Evolutionary conservation across 192 early-diverging fungal species (phyloP).

Genomic region (Chytriomyces sp.): DNA sequence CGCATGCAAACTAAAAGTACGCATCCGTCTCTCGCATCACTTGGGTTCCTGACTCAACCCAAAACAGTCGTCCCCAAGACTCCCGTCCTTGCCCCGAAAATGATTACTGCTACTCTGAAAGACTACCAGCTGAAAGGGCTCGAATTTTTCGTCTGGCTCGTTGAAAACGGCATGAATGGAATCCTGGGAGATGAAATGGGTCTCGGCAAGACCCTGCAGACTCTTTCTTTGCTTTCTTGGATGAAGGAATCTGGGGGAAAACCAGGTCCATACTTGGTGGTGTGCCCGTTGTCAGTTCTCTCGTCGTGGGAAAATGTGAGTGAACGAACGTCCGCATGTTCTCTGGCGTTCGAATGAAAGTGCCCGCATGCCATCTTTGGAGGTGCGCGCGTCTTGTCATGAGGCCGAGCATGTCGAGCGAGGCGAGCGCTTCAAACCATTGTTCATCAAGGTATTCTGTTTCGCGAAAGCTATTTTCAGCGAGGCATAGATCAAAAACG

Average conservation of each 20-base stretch:
- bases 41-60: neutral
- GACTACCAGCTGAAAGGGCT: slow-evolving; percentile 93
- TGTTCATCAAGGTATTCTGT: too few species aligned
- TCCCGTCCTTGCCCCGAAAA: neutral
- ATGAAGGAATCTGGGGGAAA: slow-evolving; percentile 71
- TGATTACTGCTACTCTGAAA: slow-evolving; percentile 34
- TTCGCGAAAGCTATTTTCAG: too few species aligned
- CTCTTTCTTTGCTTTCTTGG: slow-evolving; percentile 83
- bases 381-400: slow-evolving; percentile 31
- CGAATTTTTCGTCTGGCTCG: slow-evolving; percentile 89
- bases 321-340: too few species aligned
- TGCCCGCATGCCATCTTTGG: slow-evolving; percentile 60
- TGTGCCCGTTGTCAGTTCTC: slow-evolving; percentile 87
- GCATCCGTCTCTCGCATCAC: neutral
- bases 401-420: slow-evolving; percentile 48
- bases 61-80: slow-evolving; percentile 3
- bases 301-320: slow-evolving; percentile 83
- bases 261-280: slow-evolving; percentile 84
- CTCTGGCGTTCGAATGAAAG: too few species aligned
- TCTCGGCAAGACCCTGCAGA: slow-evolving; percentile 84
- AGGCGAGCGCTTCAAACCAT: too few species aligned
- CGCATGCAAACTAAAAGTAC: neutral
- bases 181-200: slow-evolving; percentile 65
- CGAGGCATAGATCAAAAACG: too few species aligned
- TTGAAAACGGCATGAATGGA: slow-evolving; percentile 95